phyloP scores from a whole-genome alignment of 768 basidiomycete genomes.

The Gelatoporia subvermispora region DNA sequence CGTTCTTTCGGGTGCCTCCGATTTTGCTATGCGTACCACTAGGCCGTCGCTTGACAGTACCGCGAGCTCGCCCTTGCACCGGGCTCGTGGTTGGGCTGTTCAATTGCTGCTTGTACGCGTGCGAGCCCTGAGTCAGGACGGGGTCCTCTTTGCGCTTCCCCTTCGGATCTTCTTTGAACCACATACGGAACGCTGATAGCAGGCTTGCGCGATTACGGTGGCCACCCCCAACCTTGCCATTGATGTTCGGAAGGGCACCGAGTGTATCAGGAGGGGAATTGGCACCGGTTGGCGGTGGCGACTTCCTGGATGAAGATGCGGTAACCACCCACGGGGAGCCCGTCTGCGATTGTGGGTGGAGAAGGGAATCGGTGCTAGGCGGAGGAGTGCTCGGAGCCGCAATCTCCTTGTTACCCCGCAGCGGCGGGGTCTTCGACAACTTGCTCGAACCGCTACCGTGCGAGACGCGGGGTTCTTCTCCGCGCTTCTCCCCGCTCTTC shows the following conservation, averaged over 20 bases:
- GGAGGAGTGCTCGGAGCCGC: constrained; percentile 44
- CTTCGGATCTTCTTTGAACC: constrained; percentile 91
- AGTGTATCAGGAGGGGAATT: constrained; percentile 51
- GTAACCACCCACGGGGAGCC: constrained; percentile 77
- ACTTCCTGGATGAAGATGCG: constrained; percentile 33
- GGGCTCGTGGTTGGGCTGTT: constrained; percentile 14
- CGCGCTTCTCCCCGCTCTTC: constrained; percentile 41
- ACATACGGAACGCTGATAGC: constrained; percentile 78
- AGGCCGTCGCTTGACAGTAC: constrained; percentile 45
- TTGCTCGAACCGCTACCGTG: constrained; percentile 62
- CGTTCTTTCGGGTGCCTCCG: constrained; percentile 19
- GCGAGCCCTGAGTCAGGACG: constrained; percentile 12
- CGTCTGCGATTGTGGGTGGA: constrained; percentile 27
- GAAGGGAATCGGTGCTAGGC: constrained; percentile 26
- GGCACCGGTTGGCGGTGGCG: constrained; percentile 41
- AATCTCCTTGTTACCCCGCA: constrained; percentile 44
- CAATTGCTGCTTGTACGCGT: constrained; percentile 8
- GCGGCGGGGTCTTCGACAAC: constrained; percentile 65
- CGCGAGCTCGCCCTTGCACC: constrained; percentile 21
- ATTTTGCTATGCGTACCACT: constrained; percentile 34
- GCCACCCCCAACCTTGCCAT: constrained; percentile 30
- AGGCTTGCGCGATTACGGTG: constrained; percentile 73
- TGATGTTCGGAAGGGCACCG: constrained; percentile 41
- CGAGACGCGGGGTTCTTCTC: constrained; percentile 58
- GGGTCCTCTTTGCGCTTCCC: constrained; percentile 66